Evolutionary conservation across 768 basidiomycete genomes (phyloP).

Genomic region (Lactarius vividus): DNA sequence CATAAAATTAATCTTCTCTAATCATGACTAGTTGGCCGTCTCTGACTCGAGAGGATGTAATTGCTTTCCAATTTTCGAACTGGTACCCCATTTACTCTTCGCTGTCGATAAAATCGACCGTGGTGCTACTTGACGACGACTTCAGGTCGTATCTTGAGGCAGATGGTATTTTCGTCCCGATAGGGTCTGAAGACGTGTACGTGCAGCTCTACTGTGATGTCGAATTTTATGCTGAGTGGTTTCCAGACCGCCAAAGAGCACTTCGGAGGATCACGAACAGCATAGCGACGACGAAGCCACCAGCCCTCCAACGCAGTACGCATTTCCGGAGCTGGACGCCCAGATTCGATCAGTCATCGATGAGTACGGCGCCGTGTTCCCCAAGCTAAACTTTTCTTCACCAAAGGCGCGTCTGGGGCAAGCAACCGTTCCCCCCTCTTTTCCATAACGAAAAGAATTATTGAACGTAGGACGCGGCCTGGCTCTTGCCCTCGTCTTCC

Average conservation of each 20-base stretch:
- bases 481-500: constrained; percentile 81
- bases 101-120: constrained; percentile 66
- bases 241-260: constrained; percentile 50
- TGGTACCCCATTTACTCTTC: constrained; percentile 76
- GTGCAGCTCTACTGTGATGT: constrained; percentile 32
- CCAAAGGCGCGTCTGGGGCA: constrained; percentile 59
- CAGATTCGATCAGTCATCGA: constrained; percentile 63
- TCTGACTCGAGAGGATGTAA: constrained; percentile 50
- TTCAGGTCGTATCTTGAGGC: constrained; percentile 74
- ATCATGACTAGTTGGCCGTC: constrained; percentile 47
- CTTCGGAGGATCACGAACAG: constrained; percentile 48
- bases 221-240: background rate
- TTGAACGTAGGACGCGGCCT: constrained; percentile 75
- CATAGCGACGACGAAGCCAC: constrained; percentile 41
- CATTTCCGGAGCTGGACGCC: constrained; percentile 81
- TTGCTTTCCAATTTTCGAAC: constrained; percentile 76
- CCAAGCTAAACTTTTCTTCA: constrained; percentile 96
- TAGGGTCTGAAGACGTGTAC: constrained; percentile 76
- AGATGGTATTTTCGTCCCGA: constrained; percentile 83
- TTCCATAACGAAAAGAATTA: background rate
- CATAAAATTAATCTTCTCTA: background rate
- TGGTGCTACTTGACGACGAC: constrained; percentile 63
- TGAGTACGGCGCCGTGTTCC: constrained; percentile 82
- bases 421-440: background rate
- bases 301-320: constrained; percentile 40